A percentile compares a stretch with the other conserved stretches of the same genome.
Conservation (phyloP, 2,329 filamentous ascomycete genomes). For the Penicillium verrucosum region DNA sequence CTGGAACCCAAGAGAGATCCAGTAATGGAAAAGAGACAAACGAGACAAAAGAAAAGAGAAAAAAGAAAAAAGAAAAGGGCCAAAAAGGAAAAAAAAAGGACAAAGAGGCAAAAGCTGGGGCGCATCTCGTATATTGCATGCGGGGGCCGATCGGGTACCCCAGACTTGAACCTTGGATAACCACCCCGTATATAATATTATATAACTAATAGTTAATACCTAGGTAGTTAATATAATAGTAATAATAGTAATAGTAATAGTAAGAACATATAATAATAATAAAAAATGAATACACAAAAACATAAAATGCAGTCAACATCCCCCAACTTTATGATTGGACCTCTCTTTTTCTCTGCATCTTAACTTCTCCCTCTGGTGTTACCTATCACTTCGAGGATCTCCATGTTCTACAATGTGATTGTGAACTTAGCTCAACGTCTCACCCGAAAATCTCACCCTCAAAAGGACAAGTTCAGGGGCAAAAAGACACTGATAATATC, state of each 20-base stretch:
- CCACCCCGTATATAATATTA: no score
- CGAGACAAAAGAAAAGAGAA: background rate
- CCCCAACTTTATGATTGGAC: slow-evolving; percentile 1
- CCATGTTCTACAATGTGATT: background rate
- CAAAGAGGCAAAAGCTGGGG: slow-evolving; percentile 6
- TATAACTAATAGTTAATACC: no score
- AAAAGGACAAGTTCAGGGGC: background rate
- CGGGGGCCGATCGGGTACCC: slow-evolving; percentile 2
- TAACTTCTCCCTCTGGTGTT: background rate
- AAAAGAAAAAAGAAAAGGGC: background rate
- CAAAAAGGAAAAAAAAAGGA: background rate
- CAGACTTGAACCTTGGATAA: background rate
- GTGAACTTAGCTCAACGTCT: background rate
- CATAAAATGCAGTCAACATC: no score
- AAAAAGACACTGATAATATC: background rate
- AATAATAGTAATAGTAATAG: no score
- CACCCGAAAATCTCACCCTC: background rate
- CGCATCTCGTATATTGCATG: slow-evolving; percentile 6
- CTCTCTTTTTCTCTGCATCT: background rate
- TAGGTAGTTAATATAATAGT: no score
- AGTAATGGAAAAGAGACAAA: background rate
- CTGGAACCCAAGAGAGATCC: background rate
- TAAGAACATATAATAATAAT: background rate
- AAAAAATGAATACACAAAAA: background rate
- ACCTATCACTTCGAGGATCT: background rate